Evolutionary conservation across 441 rosid species (phyloP).

Genomic region (Adansonia rubrostipa): DNA sequence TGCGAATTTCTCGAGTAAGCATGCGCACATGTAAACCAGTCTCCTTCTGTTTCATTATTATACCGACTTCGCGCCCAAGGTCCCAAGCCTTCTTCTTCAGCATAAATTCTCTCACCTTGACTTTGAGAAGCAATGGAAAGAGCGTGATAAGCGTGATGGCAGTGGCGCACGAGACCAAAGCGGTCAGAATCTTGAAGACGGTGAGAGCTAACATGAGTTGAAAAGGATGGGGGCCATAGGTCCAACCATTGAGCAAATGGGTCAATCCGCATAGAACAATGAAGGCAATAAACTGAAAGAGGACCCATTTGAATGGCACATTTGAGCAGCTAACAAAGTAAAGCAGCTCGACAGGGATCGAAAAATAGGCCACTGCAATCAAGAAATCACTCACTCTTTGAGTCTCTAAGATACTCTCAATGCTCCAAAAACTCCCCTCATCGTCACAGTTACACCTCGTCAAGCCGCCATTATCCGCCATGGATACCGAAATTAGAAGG

Average conservation of each 20-base stretch:
- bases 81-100: slow-evolving; percentile 89
- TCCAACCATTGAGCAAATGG: slow-evolving; percentile 95
- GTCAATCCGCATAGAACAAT: slow-evolving; percentile 97
- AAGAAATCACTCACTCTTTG: slow-evolving; percentile 92
- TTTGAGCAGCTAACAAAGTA: slow-evolving; percentile 97
- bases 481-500: slow-evolving; percentile 10
- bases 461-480: too few species aligned
- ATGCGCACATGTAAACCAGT: slow-evolving; percentile 84
- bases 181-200: slow-evolving; percentile 88
- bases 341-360: slow-evolving; percentile 89
- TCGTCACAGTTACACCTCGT: too few species aligned
- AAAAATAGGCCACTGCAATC: slow-evolving; percentile 95
- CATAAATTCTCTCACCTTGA: slow-evolving; percentile 92
- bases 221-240: slow-evolving; percentile 80
- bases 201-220: slow-evolving; percentile 88
- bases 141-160: slow-evolving; percentile 88
- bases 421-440: slow-evolving; percentile 66
- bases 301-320: slow-evolving; percentile 97
- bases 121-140: slow-evolving; percentile 89
- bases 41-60: slow-evolving; percentile 87
- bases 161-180: slow-evolving; percentile 93
- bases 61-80: slow-evolving; percentile 87
- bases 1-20: slow-evolving; percentile 97
- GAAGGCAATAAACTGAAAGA: slow-evolving; percentile 89
- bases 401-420: slow-evolving; percentile 75